Percentiles rank a stretch among this genome's conserved stretches.
phyloP scores from a whole-genome alignment of 495 filamentous ascomycete species.

The Hamigera avellanea region DNA sequence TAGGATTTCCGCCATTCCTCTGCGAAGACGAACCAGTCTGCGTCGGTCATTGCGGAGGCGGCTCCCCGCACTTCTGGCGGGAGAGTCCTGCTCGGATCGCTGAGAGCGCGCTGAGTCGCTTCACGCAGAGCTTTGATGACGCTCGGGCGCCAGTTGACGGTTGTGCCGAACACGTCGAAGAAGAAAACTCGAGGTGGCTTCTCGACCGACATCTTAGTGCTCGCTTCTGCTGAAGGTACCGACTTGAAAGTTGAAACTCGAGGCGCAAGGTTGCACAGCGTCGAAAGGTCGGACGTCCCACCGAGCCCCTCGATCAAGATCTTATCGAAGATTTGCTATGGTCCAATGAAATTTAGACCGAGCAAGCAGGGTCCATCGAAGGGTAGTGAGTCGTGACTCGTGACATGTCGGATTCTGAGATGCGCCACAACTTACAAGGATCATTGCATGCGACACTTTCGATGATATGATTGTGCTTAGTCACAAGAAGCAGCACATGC shows the following conservation, averaged over 20 bases:
- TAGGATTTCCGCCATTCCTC: conserved; percentile 61
- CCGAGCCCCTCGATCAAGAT: no score
- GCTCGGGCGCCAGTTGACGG: conserved; percentile 59
- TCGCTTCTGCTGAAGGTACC: background rate
- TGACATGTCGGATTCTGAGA: no score
- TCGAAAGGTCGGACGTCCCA: no score
- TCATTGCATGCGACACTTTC: no score
- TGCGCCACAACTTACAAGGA: no score
- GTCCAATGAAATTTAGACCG: no score
- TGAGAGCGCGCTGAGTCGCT: conserved; percentile 25
- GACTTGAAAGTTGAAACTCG: background rate
- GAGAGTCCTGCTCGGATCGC: conserved; percentile 32
- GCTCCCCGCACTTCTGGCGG: conserved; percentile 31
- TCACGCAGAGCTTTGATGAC: conserved; percentile 40
- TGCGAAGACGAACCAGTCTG: conserved; percentile 50
- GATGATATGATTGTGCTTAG: no score
- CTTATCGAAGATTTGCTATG: no score
- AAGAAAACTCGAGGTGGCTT: conserved; percentile 35
- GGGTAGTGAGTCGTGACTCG: no score
- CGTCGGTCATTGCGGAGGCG: conserved; percentile 35
- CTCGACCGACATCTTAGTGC: conserved; percentile 16
- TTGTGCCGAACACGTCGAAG: conserved; percentile 66
- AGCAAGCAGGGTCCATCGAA: no score
- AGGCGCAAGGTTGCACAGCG: no score
- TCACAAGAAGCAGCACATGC: no score